Base-by-base conservation (phyloP, 2,329 filamentous ascomycete genomes). In the Diaporthe capsici region DNA sequence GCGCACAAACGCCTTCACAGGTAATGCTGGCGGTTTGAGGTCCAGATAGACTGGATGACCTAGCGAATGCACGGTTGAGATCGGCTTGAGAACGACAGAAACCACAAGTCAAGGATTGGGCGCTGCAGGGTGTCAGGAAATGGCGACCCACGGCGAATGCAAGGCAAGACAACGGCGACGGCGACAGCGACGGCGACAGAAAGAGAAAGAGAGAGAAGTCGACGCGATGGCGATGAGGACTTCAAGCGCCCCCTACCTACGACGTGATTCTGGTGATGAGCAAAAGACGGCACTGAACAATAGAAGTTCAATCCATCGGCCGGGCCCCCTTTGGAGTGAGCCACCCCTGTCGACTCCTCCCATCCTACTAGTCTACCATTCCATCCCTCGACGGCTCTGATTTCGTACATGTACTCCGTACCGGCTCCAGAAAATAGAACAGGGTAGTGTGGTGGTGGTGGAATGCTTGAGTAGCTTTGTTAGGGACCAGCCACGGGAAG, bases 21-120 rank as follows among this genome's bases (percentile, higher is more conserved):
- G 42, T 63, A 25, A n/a, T 68, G 31, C 49, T 39, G 47, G 44
- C 34, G 65, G 47, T 68, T 68, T 53, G 47, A 68, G 34, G 65
- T 39, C 65, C 47, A 39, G 31, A 51, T 55, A 55, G 65, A 42
- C 68, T 37, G 68, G 68, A 58, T 47, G 51, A 49, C 31, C 53
- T 71, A 58, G 53, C 55, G 53, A 60, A 58, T 71, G 68, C 68
- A 71, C 51, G 39, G 51, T 71, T 31, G 55, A 60, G 25, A 44
- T 71, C 37, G 68, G 53, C 31, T 51, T 42, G 57, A 47, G 49
- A 47, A 49, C n/a, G 28, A 53, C 44, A 72, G 44, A 37, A 72
- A 31, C 39, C 55, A 53, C 44, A 12, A 28, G 70, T 68, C 22
- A 68, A 42, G 28, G 44, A 28, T 17, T 39, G 9, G 34, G 57